Conservation (phyloP, 495 filamentous ascomycete genomes). For the Xylaria intraflava region DNA sequence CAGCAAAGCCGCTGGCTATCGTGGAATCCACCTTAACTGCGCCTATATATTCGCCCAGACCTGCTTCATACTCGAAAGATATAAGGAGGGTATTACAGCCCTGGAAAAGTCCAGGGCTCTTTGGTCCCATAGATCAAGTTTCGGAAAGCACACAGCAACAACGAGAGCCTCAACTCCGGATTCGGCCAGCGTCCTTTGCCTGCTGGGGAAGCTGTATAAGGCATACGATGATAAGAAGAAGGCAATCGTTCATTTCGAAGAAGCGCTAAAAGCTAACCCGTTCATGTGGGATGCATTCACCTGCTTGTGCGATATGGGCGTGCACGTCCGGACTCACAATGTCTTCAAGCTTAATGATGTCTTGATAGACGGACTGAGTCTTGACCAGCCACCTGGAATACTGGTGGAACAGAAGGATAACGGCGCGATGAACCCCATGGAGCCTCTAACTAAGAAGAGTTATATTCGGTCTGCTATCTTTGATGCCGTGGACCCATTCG, state of each 20-base stretch:
- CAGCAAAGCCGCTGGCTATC: conserved; percentile 54
- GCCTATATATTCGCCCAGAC: conserved; percentile 87
- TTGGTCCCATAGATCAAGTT: conserved; percentile 66
- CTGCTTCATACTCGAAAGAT: conserved; percentile 69
- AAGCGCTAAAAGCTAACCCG: conserved; percentile 81
- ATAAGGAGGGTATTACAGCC: conserved; percentile 71
- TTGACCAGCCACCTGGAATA: conserved; percentile 25
- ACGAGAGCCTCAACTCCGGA: conserved; percentile 69
- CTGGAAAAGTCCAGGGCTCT: conserved; percentile 64
- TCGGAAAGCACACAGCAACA: conserved; percentile 69
- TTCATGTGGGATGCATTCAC: conserved; percentile 98
- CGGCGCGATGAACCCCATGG: conserved; percentile 14
- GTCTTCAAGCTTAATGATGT: conserved; percentile 68
- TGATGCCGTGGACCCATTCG: conserved; percentile 40
- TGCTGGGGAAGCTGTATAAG: conserved; percentile 82
- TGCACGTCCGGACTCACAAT: conserved; percentile 67
- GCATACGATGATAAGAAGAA: conserved; percentile 73
- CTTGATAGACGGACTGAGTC: conserved; percentile 31
- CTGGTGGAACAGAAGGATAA: conserved; percentile 27
- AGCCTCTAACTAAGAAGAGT: conserved; percentile 33
- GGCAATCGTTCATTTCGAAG: conserved; percentile 76
- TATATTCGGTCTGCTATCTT: conserved; percentile 27
- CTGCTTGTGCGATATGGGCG: conserved; percentile 62
- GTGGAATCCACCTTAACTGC: conserved; percentile 74
- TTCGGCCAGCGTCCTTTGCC: conserved; percentile 68